phyloP scores from a whole-genome alignment of 345 rosid species.

The Citrus australasica region DNA sequence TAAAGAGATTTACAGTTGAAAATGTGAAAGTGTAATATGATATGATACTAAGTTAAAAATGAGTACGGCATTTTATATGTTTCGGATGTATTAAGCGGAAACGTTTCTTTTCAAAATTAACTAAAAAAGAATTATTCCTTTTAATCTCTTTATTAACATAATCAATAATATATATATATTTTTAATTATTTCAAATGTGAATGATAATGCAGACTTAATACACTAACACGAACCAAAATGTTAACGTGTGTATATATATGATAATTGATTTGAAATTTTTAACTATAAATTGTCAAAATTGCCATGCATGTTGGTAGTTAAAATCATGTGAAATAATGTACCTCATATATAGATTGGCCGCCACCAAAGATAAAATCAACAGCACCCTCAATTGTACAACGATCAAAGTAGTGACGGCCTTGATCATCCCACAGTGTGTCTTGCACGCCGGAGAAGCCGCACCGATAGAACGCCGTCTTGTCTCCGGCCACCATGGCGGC shows the following conservation, averaged over 20 bases:
- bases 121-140: not conserved
- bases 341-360: slow-evolving; percentile 82
- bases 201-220: no score
- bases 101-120: not conserved
- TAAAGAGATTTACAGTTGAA: not conserved
- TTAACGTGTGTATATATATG: not conserved
- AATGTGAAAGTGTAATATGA: not conserved
- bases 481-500: slow-evolving; percentile 72
- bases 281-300: not conserved
- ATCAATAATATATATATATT: no score
- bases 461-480: slow-evolving; percentile 51
- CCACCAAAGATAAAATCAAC: slow-evolving; percentile 84
- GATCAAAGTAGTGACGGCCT: slow-evolving; percentile 68
- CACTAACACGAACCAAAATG: not conserved
- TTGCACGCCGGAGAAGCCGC: slow-evolving; percentile 62
- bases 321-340: slow-evolving; percentile 1
- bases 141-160: not conserved
- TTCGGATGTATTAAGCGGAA: no score
- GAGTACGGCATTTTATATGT: not conserved
- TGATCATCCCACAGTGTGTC: slow-evolving; percentile 75
- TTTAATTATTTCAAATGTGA: no score
- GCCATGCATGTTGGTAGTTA: not conserved
- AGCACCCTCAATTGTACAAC: slow-evolving; percentile 69
- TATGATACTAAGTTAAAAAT: not conserved
- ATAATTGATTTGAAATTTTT: not conserved